phyloP scores from a whole-genome alignment of 75 land plant genomes.

The Pinus taeda region DNA sequence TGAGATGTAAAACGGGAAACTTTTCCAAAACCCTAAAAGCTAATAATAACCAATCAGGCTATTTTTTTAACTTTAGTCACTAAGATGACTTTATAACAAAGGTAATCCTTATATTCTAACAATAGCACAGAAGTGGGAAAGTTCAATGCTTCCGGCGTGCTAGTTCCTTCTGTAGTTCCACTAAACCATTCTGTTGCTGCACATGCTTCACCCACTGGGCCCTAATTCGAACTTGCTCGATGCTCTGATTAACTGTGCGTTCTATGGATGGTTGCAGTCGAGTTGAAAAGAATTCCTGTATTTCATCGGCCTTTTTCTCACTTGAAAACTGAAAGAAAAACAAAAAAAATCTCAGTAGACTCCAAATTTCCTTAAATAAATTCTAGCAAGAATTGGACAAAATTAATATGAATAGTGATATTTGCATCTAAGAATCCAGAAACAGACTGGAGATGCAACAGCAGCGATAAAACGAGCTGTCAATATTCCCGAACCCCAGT shows the following conservation, averaged over 20 bases:
- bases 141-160: too few species aligned
- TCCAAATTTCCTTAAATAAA: neutral
- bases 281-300: conserved; percentile 65
- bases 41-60: too few species aligned
- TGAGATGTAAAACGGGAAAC: too few species aligned
- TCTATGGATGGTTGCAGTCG: conserved; percentile 57
- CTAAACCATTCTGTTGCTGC: conserved; percentile 30
- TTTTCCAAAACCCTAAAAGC: too few species aligned
- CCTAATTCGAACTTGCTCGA: conserved; percentile 71
- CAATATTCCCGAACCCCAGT: conserved; percentile 66
- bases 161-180: conserved; percentile 16
- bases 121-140: too few species aligned
- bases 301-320: conserved; percentile 67
- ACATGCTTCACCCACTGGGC: conserved; percentile 76
- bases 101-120: too few species aligned
- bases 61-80: too few species aligned
- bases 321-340: conserved; percentile 58
- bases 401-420: conserved; percentile 1
- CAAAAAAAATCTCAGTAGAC: neutral
- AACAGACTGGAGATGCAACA: conserved; percentile 64
- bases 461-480: conserved; percentile 59
- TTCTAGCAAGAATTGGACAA: neutral
- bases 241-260: conserved; percentile 82
- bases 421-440: neutral
- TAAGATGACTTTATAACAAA: too few species aligned